Percentiles rank a stretch among this genome's conserved stretches.
These are phyloP conservation scores for Aspergillus spinulosporus DNA, from an alignment of 2,329 filamentous ascomycete genomes.

Conservation along the genomic window DNA sequence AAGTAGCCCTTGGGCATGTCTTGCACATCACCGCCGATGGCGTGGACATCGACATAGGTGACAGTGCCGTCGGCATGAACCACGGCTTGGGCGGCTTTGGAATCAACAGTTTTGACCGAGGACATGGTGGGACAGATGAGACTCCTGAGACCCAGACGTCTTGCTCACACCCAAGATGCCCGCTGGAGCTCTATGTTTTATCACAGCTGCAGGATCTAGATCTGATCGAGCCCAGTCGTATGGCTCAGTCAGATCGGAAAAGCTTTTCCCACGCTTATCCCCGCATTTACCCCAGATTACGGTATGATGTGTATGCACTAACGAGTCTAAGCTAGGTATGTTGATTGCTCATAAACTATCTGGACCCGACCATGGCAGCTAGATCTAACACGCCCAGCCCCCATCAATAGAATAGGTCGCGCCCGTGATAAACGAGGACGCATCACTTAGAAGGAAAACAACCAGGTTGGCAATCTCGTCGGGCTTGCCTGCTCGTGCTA, in stretches of 20 bases:
- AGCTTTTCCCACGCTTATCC: neutral
- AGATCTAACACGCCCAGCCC: constrained; percentile 2
- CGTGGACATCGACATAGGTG: neutral
- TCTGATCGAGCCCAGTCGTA: neutral
- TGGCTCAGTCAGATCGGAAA: neutral
- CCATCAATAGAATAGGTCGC: constrained; percentile 1
- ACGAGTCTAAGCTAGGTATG: too few species aligned
- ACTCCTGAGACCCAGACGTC: too few species aligned
- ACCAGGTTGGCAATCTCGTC: constrained; percentile 4
- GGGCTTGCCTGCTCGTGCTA: neutral
- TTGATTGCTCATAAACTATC: too few species aligned
- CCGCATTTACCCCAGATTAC: neutral
- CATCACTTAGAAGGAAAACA: constrained; percentile 6
- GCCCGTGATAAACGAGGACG: neutral
- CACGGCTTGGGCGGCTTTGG: neutral
- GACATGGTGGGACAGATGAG: neutral
- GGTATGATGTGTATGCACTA: neutral
- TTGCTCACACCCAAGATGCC: neutral
- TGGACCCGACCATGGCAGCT: too few species aligned
- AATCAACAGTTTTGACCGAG: neutral
- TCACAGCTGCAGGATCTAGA: neutral
- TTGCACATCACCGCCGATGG: neutral
- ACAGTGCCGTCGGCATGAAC: neutral
- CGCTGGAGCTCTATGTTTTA: neutral
- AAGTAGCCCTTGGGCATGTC: constrained; percentile 5